phyloP scores from a whole-genome alignment of 1,139 yeast genomes.

The Scheffersomyces segobiensis region DNA sequence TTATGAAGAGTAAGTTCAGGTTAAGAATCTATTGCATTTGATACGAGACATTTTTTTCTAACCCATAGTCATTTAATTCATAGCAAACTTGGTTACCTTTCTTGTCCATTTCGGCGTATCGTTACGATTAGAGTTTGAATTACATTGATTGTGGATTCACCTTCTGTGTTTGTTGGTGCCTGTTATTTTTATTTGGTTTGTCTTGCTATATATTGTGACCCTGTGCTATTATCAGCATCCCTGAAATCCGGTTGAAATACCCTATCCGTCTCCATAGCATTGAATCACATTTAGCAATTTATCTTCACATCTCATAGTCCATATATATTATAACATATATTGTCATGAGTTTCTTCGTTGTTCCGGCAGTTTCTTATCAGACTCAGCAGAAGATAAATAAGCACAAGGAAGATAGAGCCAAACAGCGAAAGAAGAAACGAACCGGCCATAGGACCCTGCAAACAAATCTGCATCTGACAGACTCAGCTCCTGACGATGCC shows the following conservation, averaged over 20 bases:
- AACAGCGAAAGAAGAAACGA: background rate
- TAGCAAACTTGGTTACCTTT: background rate
- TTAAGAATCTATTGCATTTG: background rate
- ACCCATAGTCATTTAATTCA: background rate
- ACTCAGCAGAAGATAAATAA: conserved; percentile 16
- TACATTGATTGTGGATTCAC: background rate
- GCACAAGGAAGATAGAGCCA: conserved; percentile 10
- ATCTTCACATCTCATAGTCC: background rate
- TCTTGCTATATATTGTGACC: background rate
- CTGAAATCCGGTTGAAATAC: background rate
- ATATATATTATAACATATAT: no score
- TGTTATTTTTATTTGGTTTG: no score
- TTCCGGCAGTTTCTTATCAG: conserved; percentile 18
- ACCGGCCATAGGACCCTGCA: background rate
- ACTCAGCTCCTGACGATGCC: conserved; percentile 4
- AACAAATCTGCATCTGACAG: conserved; percentile 1
- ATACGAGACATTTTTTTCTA: background rate
- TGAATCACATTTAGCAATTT: background rate
- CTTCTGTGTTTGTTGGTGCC: background rate
- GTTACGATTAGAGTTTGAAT: background rate
- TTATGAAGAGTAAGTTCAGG: background rate
- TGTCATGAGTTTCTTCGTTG: conserved; percentile 17
- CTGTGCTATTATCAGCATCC: background rate
- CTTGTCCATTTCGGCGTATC: background rate
- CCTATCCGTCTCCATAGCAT: background rate